Percentiles rank a stretch among this genome's conserved stretches.
Evolutionary conservation across 2,329 filamentous ascomycete species (phyloP).

Genomic region (Pestalotiopsis sp.): DNA sequence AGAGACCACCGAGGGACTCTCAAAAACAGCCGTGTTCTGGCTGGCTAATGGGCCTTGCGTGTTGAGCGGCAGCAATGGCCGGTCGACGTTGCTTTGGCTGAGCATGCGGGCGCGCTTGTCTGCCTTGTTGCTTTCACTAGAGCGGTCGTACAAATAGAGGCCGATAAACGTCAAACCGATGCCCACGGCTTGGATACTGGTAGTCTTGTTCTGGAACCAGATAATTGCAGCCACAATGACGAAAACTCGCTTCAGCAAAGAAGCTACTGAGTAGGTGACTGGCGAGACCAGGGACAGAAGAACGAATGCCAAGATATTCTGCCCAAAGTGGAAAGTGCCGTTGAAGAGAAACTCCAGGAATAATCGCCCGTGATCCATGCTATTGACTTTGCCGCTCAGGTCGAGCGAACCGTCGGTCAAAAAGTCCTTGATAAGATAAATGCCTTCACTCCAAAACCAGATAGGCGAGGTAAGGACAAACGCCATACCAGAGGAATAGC

Average conservation of each 20-base stretch:
- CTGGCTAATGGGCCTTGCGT: slow-evolving; percentile 40
- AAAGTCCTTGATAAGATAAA: slow-evolving; percentile 76
- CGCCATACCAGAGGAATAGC: slow-evolving; percentile 93
- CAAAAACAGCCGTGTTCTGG: slow-evolving; percentile 38
- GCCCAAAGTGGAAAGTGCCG: slow-evolving; percentile 92
- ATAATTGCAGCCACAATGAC: slow-evolving; percentile 93
- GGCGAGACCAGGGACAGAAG: slow-evolving; percentile 92
- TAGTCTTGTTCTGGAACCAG: slow-evolving; percentile 94
- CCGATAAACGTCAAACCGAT: slow-evolving; percentile 90
- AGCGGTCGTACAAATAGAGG: slow-evolving; percentile 93
- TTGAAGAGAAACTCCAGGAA: slow-evolving; percentile 94
- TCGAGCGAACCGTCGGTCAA: slow-evolving; percentile 79
- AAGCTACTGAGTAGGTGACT: slow-evolving; percentile 96
- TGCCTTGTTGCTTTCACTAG: slow-evolving; percentile 83
- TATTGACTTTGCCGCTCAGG: slow-evolving; percentile 60
- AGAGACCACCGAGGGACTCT: slow-evolving; percentile 37
- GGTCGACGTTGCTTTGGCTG: slow-evolving; percentile 46
- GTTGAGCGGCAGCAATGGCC: slow-evolving; percentile 69
- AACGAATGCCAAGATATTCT: slow-evolving; percentile 94
- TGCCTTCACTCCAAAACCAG: slow-evolving; percentile 91
- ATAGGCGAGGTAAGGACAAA: slow-evolving; percentile 87
- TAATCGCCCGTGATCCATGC: slow-evolving; percentile 75
- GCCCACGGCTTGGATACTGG: slow-evolving; percentile 77
- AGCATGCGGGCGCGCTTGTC: slow-evolving; percentile 79
- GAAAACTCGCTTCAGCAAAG: slow-evolving; percentile 94